phyloP scores from a whole-genome alignment of 2,329 filamentous ascomycete genomes.

The Gaeumannomyces tritici region DNA sequence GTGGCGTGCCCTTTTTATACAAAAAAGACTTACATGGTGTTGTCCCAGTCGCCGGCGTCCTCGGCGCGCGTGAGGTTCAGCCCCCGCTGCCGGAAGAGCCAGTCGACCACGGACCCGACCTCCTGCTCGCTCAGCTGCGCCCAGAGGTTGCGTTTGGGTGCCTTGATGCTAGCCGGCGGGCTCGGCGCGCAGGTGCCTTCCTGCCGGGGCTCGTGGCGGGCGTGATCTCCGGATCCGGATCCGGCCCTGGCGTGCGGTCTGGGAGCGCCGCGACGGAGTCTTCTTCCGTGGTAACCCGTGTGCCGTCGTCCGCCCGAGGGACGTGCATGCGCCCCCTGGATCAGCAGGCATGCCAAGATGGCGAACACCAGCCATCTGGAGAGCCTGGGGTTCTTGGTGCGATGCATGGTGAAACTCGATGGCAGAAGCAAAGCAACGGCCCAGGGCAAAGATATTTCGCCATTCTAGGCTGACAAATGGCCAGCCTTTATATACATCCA shows the following conservation, averaged over 20 bases:
- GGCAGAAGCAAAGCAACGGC: neutral
- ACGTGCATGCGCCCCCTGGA: neutral
- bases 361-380: neutral
- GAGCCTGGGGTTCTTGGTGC: neutral
- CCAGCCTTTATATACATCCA: neutral
- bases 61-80: slow-evolving; percentile 27
- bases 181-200: neutral
- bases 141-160: slow-evolving; percentile 33
- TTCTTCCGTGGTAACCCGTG: neutral
- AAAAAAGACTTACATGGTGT: slow-evolving; percentile 18
- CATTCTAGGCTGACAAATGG: neutral
- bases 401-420: neutral
- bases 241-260: neutral
- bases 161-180: slow-evolving; percentile 14
- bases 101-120: slow-evolving; percentile 24
- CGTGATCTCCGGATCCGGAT: no score
- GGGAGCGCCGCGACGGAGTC: neutral
- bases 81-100: slow-evolving; percentile 27
- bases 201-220: neutral
- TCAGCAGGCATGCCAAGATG: neutral
- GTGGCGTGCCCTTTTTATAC: no score
- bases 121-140: slow-evolving; percentile 25
- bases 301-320: no score
- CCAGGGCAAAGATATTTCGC: neutral
- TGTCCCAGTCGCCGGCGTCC: slow-evolving; percentile 25